Evolutionary conservation across 495 filamentous ascomycete genomes (phyloP).

Genomic region (Lasiosphaeria miniovina): DNA sequence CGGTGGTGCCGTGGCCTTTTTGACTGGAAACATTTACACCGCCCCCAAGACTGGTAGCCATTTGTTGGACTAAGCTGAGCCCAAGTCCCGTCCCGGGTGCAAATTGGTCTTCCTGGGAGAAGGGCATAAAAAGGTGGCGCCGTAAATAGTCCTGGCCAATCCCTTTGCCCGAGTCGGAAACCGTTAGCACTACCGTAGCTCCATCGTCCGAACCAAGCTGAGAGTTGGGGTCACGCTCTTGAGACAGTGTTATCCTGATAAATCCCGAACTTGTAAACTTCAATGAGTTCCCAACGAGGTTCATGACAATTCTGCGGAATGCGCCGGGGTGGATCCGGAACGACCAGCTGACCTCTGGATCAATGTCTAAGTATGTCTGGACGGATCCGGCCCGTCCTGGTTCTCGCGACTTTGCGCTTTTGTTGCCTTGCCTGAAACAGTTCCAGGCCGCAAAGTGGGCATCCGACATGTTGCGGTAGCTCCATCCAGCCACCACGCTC

Average conservation of each 20-base stretch:
- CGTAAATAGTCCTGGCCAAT: slow-evolving; percentile 66
- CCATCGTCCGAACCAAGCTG: slow-evolving; percentile 13
- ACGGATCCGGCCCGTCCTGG: slow-evolving; percentile 26
- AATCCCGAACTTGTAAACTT: slow-evolving; percentile 70
- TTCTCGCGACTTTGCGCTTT: no score
- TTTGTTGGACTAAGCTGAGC: slow-evolving; percentile 62
- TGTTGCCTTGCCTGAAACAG: background rate
- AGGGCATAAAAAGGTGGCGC: slow-evolving; percentile 62
- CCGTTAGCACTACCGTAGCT: slow-evolving; percentile 36
- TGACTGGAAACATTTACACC: slow-evolving; percentile 58
- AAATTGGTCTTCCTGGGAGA: slow-evolving; percentile 65
- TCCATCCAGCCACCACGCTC: slow-evolving; percentile 54
- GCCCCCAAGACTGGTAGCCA: slow-evolving; percentile 58
- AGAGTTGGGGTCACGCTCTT: slow-evolving; percentile 33
- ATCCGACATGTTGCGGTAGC: slow-evolving; percentile 30
- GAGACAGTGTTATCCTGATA: slow-evolving; percentile 59
- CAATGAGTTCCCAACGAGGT: slow-evolving; percentile 76
- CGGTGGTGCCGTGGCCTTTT: slow-evolving; percentile 55
- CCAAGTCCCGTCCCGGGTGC: slow-evolving; percentile 66
- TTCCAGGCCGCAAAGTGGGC: slow-evolving; percentile 17
- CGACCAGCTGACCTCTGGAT: slow-evolving; percentile 52
- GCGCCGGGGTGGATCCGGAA: slow-evolving; percentile 71
- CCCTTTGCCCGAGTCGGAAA: slow-evolving; percentile 65
- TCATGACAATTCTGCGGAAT: slow-evolving; percentile 72
- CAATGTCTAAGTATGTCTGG: slow-evolving; percentile 63